These are phyloP conservation scores for Colletotrichum navitas DNA, from an alignment of 2,329 filamentous ascomycete genomes.

Conservation along the genomic window DNA sequence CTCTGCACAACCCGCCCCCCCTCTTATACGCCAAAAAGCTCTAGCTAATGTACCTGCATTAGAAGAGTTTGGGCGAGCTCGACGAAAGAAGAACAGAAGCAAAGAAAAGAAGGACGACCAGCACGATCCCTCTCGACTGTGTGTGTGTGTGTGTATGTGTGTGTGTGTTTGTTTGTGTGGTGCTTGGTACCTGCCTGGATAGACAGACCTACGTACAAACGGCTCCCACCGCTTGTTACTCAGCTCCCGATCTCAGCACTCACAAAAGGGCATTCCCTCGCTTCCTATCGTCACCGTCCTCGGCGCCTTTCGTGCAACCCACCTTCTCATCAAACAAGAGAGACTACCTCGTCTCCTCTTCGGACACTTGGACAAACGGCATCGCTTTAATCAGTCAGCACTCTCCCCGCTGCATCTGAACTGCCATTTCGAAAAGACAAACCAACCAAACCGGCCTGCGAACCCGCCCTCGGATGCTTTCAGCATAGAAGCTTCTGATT, in stretches of 20 bases:
- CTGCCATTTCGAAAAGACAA: constrained; percentile 12
- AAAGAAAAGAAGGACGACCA: constrained; percentile 19
- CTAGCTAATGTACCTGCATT: constrained; percentile 43
- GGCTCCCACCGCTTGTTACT: constrained; percentile 39
- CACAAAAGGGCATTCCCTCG: constrained; percentile 39
- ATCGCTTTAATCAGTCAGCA: neutral
- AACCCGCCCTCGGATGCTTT: constrained; percentile 22
- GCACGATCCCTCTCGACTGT: constrained; percentile 28
- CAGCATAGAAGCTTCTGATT: constrained; percentile 23
- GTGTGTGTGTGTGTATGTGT: constrained; percentile 9
- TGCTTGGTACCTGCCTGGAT: constrained; percentile 26
- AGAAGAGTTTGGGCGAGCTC: constrained; percentile 42
- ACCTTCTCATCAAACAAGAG: constrained; percentile 22
- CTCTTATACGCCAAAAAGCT: constrained; percentile 35
- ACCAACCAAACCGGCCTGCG: neutral
- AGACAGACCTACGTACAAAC: constrained; percentile 38
- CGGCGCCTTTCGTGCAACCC: constrained; percentile 36
- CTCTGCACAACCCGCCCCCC: constrained; percentile 30
- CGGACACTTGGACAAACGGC: constrained; percentile 19
- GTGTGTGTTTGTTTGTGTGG: constrained; percentile 35
- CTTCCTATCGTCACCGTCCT: constrained; percentile 39
- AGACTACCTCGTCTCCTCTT: constrained; percentile 5
- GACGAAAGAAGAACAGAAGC: constrained; percentile 34
- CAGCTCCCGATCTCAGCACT: constrained; percentile 27
- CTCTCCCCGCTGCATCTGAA: neutral